phyloP scores from a whole-genome alignment of 2,329 filamentous ascomycete species.

The Talaromyces sp. region DNA sequence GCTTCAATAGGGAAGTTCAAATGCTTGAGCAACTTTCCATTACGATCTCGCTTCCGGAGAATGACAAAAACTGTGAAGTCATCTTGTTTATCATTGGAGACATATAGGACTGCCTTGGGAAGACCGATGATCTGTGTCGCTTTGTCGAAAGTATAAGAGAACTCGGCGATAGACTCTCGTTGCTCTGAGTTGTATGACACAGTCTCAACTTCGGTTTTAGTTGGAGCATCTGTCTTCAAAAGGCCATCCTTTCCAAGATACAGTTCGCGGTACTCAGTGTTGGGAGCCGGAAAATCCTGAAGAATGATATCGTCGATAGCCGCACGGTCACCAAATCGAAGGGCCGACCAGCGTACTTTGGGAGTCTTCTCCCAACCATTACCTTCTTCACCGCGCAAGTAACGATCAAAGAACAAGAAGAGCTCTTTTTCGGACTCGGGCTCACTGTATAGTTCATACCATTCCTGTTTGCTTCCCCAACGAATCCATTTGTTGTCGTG shows the following conservation, averaged over 20 bases:
- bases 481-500: conserved; percentile 42
- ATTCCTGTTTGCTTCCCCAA: conserved; percentile 38
- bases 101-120: conserved; percentile 44
- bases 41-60: conserved; percentile 39
- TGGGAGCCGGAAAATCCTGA: conserved; percentile 29
- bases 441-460: conserved; percentile 40
- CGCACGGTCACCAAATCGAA: conserved; percentile 29
- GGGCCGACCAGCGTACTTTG: conserved; percentile 37
- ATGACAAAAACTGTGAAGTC: conserved; percentile 44
- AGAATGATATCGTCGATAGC: conserved; percentile 25
- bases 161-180: conserved; percentile 20
- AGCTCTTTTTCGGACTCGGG: conserved; percentile 33
- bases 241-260: conserved; percentile 21
- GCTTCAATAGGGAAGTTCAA: conserved; percentile 40
- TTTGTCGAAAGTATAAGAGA: conserved; percentile 37
- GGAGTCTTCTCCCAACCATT: conserved; percentile 47
- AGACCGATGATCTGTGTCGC: conserved; percentile 40
- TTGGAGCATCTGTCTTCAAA: neutral
- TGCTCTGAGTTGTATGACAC: conserved; percentile 30
- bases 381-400: conserved; percentile 33
- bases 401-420: conserved; percentile 42
- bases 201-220: conserved; percentile 2
- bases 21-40: conserved; percentile 39
- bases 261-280: conserved; percentile 28
- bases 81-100: conserved; percentile 37